These are phyloP conservation scores for Botrytis aclada DNA, from an alignment of 2,329 filamentous ascomycete species.

Conservation along the genomic window DNA sequence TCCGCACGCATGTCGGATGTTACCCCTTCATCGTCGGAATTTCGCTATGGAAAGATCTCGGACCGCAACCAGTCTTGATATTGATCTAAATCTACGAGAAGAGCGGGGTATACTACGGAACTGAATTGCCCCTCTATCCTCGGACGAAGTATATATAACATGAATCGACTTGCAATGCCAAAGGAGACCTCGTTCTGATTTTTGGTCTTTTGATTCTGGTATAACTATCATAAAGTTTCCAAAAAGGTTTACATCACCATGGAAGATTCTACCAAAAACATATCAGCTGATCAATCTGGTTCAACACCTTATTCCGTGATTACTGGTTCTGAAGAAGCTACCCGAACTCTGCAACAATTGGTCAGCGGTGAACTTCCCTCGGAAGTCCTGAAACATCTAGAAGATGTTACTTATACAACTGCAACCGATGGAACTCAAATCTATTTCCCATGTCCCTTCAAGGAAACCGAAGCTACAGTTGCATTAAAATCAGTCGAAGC, in stretches of 20 bases:
- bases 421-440: constrained; percentile 32
- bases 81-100: not conserved
- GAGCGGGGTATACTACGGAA: not conserved
- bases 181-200: not conserved
- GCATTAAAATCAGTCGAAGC: constrained; percentile 46
- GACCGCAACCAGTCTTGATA: not conserved
- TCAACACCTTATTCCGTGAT: constrained; percentile 30
- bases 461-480: constrained; percentile 45
- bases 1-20: constrained; percentile 4
- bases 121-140: not conserved
- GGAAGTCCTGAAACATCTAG: constrained; percentile 28
- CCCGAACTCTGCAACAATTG: constrained; percentile 22
- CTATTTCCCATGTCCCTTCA: constrained; percentile 49
- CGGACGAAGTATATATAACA: not conserved
- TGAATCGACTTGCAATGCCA: not conserved
- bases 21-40: constrained; percentile 7
- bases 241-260: not conserved
- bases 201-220: not conserved
- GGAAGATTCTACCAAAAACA: not conserved
- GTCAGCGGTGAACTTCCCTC: constrained; percentile 28
- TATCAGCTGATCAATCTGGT: not conserved
- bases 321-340: constrained; percentile 30
- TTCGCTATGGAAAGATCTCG: not conserved
- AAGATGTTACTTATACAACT: constrained; percentile 31
- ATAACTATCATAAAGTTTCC: not conserved